phyloP scores from a whole-genome alignment of 495 filamentous ascomycete genomes.

The Penicillium crystallinum region DNA sequence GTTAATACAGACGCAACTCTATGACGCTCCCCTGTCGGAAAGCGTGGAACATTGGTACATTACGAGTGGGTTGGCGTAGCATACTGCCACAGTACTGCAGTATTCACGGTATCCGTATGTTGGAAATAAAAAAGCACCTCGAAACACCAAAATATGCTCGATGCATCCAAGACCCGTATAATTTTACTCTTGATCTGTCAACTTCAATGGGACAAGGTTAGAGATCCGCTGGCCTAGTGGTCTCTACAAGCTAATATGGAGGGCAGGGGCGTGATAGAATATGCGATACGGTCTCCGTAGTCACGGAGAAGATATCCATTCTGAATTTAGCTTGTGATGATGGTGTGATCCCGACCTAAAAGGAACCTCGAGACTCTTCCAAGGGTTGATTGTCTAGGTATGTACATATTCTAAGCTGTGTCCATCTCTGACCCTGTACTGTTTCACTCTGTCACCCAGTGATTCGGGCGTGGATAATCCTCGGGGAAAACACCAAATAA shows the following conservation, averaged over 20 bases:
- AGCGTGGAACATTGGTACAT: constrained; percentile 18
- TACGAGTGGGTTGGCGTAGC: constrained; percentile 12
- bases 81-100: constrained; percentile 1
- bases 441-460: constrained; percentile 1
- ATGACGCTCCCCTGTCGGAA: constrained; percentile 23
- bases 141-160: not conserved
- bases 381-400: not conserved
- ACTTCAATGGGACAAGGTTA: not conserved
- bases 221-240: not conserved
- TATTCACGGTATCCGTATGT: constrained; percentile 1
- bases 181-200: not conserved
- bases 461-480: not conserved
- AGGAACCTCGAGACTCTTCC: not conserved
- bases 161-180: not conserved
- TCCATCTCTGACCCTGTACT: no score
- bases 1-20: constrained; percentile 10
- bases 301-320: not conserved
- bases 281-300: not conserved
- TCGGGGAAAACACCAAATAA: not conserved
- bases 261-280: not conserved
- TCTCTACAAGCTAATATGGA: not conserved
- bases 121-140: not conserved
- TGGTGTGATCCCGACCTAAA: constrained; percentile 5
- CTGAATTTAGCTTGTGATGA: constrained; percentile 5
- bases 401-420: no score